These are phyloP conservation scores for Colletotrichum sp. DNA, from an alignment of 2,329 filamentous ascomycete genomes.

Conservation along the genomic window DNA sequence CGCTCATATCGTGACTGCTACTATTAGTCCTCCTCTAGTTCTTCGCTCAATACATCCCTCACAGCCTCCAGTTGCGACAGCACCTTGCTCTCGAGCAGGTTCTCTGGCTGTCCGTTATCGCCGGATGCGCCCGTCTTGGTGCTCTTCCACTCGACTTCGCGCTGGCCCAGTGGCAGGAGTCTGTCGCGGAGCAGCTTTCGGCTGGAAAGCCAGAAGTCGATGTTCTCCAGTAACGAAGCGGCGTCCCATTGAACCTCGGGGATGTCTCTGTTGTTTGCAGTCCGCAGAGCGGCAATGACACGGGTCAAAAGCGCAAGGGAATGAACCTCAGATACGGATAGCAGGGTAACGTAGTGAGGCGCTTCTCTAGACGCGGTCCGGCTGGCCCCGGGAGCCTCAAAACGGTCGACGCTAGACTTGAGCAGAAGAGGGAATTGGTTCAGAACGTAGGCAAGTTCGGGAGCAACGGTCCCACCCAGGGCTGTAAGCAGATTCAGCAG, in stretches of 20 bases:
- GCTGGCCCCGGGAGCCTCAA: slow-evolving; percentile 66
- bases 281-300: slow-evolving; percentile 71
- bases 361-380: slow-evolving; percentile 54
- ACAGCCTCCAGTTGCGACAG: slow-evolving; percentile 70
- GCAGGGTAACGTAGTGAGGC: slow-evolving; percentile 72
- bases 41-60: slow-evolving; percentile 58
- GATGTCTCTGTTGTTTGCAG: slow-evolving; percentile 73
- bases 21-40: slow-evolving; percentile 40
- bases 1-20: neutral
- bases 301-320: slow-evolving; percentile 77
- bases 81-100: slow-evolving; percentile 76
- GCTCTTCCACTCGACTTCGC: slow-evolving; percentile 69
- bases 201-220: slow-evolving; percentile 80
- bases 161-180: slow-evolving; percentile 73
- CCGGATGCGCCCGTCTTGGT: slow-evolving; percentile 41
- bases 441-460: slow-evolving; percentile 85
- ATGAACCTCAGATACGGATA: slow-evolving; percentile 78
- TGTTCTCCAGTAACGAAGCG: slow-evolving; percentile 74
- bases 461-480: slow-evolving; percentile 80
- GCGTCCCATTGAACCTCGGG: slow-evolving; percentile 78
- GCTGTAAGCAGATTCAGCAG: slow-evolving; percentile 86
- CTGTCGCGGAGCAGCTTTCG: slow-evolving; percentile 73
- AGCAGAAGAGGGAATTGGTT: slow-evolving; percentile 88
- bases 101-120: slow-evolving; percentile 45
- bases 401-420: slow-evolving; percentile 70